These are phyloP conservation scores for Daedalea quercina DNA, from an alignment of 768 basidiomycete genomes.

Conservation along the genomic window DNA sequence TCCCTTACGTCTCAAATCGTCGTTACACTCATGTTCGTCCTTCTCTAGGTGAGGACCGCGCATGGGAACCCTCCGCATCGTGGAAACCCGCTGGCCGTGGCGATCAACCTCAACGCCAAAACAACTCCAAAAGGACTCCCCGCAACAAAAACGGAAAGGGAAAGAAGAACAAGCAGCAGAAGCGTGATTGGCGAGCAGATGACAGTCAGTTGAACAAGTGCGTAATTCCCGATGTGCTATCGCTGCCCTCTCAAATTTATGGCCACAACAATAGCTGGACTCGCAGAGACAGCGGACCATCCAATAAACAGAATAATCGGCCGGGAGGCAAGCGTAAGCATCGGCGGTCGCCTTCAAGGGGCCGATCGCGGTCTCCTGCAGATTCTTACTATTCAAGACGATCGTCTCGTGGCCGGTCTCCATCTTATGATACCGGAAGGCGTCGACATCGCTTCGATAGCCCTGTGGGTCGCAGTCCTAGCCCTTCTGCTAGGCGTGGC, in stretches of 20 bases:
- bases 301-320: conserved; percentile 32
- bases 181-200: conserved; percentile 42
- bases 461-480: conserved; percentile 38
- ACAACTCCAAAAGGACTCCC: conserved; percentile 22
- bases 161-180: conserved; percentile 30
- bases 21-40: conserved; percentile 7
- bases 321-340: conserved; percentile 37
- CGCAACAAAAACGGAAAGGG: conserved; percentile 28
- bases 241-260: conserved; percentile 7
- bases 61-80: conserved; percentile 19
- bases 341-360: conserved; percentile 41
- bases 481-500: conserved; percentile 38
- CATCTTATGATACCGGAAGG: conserved; percentile 55
- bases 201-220: conserved; percentile 76
- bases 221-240: conserved; percentile 19
- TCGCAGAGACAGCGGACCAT: conserved; percentile 42
- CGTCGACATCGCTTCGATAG: conserved; percentile 48
- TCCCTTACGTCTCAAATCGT: conserved; percentile 2
- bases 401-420: conserved; percentile 61
- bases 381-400: conserved; percentile 59
- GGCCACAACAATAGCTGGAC: conserved; percentile 54
- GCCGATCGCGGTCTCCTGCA: conserved; percentile 49
- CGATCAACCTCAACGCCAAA: conserved; percentile 18
- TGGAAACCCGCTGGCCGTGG: conserved; percentile 32
- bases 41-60: conserved; percentile 13